Percentiles rank a stretch among this genome's conserved stretches.
Evolutionary conservation across 352 stramenopile species (phyloP).

Genomic region (Globisporangium middletonii): DNA sequence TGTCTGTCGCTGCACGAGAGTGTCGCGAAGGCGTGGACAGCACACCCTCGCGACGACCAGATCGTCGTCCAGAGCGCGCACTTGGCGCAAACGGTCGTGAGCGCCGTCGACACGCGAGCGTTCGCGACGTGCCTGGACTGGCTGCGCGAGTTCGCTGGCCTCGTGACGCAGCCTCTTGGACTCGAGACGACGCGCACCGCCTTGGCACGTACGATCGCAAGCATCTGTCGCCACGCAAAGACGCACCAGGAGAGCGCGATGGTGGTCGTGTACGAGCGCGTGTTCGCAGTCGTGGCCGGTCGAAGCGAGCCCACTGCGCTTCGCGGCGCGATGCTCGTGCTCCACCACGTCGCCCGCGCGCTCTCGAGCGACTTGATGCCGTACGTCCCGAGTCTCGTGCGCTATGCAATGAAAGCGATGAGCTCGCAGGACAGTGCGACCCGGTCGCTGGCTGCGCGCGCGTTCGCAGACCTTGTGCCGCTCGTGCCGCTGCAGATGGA

Average conservation of each 20-base stretch:
- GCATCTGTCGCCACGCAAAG: constrained; percentile 33
- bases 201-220: constrained; percentile 37
- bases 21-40: constrained; percentile 31
- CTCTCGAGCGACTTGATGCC: constrained; percentile 31
- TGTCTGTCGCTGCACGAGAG: constrained; percentile 29
- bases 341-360: constrained; percentile 40
- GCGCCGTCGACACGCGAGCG: constrained; percentile 21
- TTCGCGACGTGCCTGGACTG: constrained; percentile 35
- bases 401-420: constrained; percentile 69
- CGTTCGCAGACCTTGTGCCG: constrained; percentile 66
- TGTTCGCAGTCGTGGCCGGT: constrained; percentile 33
- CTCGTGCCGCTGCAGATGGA: constrained; percentile 77
- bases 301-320: constrained; percentile 5
- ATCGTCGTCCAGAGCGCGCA: constrained; percentile 43
- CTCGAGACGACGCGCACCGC: constrained; percentile 19
- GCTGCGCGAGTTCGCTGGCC: constrained; percentile 25
- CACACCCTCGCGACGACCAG: constrained; percentile 16
- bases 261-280: constrained; percentile 37
- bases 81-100: constrained; percentile 36
- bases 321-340: constrained; percentile 43
- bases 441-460: constrained; percentile 40
- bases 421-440: constrained; percentile 31
- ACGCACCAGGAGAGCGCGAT: constrained; percentile 32
- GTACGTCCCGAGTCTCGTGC: constrained; percentile 63
- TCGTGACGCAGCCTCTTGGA: constrained; percentile 23